Conservation (phyloP, 2,329 filamentous ascomycete genomes). For the Cadophora malorum region DNA sequence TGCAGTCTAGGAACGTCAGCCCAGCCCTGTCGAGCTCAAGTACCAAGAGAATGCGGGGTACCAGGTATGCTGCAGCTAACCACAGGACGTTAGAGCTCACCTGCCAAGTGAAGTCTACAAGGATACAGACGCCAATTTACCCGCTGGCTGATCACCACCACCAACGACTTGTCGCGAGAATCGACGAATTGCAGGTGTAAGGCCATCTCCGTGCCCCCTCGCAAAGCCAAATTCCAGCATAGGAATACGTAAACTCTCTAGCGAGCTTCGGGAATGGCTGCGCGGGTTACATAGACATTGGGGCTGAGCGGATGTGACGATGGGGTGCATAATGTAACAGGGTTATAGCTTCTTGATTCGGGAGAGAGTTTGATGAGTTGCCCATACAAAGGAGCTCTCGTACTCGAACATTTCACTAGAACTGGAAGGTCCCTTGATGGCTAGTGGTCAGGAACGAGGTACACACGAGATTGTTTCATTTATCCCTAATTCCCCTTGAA, state of each 20-base stretch:
- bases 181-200: conserved; percentile 18
- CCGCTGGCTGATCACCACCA: conserved; percentile 24
- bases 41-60: conserved; percentile 16
- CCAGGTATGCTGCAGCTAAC: background rate
- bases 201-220: conserved; percentile 7
- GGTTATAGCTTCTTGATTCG: conserved; percentile 15
- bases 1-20: conserved; percentile 15
- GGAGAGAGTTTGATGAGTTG: conserved; percentile 7
- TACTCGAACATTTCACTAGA: background rate
- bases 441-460: conserved; percentile 9
- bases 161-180: conserved; percentile 27
- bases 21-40: background rate
- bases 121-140: conserved; percentile 23
- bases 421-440: background rate
- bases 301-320: conserved; percentile 26
- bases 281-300: background rate
- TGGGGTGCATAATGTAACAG: conserved; percentile 25
- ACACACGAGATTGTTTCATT: conserved; percentile 8
- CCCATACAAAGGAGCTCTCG: conserved; percentile 7
- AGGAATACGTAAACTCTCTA: conserved; percentile 9
- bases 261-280: conserved; percentile 12
- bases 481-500: background rate
- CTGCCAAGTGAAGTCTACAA: conserved; percentile 20
- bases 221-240: background rate
- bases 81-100: background rate